Percentiles rank a stretch among this genome's conserved stretches.
Evolutionary conservation across 169 alveolate genomes (phyloP).

Genomic region (Eimeria falciformis): DNA sequence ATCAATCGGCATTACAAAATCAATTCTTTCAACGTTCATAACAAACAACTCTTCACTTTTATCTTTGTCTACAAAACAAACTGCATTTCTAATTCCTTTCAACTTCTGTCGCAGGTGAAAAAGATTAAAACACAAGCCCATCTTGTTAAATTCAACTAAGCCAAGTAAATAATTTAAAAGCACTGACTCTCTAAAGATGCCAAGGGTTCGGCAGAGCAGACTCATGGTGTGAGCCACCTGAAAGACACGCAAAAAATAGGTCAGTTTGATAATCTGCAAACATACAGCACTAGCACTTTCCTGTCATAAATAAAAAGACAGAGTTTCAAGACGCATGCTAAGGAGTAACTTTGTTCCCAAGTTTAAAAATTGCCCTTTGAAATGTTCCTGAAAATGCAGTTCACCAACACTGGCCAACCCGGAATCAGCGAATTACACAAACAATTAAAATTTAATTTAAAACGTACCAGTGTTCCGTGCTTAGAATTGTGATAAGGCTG

Average conservation of each 20-base stretch:
- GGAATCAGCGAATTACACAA: too few species aligned
- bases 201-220: constrained; percentile 22
- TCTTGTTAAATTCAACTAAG: too few species aligned
- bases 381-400: too few species aligned
- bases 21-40: neutral
- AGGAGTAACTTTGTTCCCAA: too few species aligned
- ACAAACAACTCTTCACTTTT: neutral
- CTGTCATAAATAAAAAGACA: neutral
- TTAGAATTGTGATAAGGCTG: constrained; percentile 46
- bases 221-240: constrained; percentile 34
- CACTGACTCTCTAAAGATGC: constrained; percentile 17
- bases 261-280: neutral
- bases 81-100: neutral
- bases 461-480: constrained; percentile 37
- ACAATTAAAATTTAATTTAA: too few species aligned
- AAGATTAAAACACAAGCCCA: too few species aligned
- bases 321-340: too few species aligned
- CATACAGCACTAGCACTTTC: neutral
- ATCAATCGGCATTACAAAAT: neutral
- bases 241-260: neutral
- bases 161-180: neutral
- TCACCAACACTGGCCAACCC: too few species aligned
- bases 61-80: neutral
- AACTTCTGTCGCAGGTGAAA: neutral
- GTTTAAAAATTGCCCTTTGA: too few species aligned